Percentiles rank a stretch among this genome's conserved stretches.
Evolutionary conservation across 2,329 filamentous ascomycete species (phyloP).

Genomic region (Albifimbria verrucaria): DNA sequence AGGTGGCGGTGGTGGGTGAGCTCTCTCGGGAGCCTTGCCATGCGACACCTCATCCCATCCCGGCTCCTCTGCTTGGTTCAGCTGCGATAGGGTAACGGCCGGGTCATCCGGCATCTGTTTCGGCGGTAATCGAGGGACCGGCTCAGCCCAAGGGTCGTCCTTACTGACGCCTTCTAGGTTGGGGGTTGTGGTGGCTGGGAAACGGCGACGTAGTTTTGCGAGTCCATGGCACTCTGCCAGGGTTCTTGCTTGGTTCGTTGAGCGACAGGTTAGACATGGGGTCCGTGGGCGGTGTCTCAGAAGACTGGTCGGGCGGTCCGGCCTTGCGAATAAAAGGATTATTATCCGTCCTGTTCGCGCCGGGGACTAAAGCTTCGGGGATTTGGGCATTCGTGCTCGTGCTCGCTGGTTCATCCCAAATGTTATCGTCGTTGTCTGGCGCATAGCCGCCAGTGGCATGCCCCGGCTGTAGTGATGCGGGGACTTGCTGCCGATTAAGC

Average conservation of each 20-base stretch:
- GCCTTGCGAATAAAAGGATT: slow-evolving; percentile 55
- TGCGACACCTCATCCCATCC: slow-evolving; percentile 37
- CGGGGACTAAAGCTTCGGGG: slow-evolving; percentile 31
- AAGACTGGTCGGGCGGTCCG: slow-evolving; percentile 21
- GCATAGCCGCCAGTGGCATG: slow-evolving; percentile 8
- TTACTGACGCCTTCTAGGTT: slow-evolving; percentile 23
- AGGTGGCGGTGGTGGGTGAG: background rate
- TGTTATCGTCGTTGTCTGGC: slow-evolving; percentile 22
- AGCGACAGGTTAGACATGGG: slow-evolving; percentile 40
- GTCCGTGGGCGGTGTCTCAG: slow-evolving; percentile 26
- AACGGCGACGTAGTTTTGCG: slow-evolving; percentile 12
- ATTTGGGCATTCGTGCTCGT: slow-evolving; percentile 14
- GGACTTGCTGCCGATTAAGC: slow-evolving; percentile 16
- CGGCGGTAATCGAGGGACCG: slow-evolving; percentile 24
- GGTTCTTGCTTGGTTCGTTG: slow-evolving; percentile 35
- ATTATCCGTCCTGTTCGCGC: slow-evolving; percentile 35
- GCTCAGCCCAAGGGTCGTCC: slow-evolving; percentile 22
- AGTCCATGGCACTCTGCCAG: slow-evolving; percentile 27
- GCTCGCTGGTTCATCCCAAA: slow-evolving; percentile 25
- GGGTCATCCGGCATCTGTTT: slow-evolving; percentile 26
- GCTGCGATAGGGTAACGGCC: slow-evolving; percentile 28
- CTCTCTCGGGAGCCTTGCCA: slow-evolving; percentile 10
- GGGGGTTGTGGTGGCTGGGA: slow-evolving; percentile 4
- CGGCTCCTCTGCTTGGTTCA: slow-evolving; percentile 31
- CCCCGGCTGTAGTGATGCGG: slow-evolving; percentile 30